These are phyloP conservation scores for Elsinoe fawcettii DNA, from an alignment of 2,329 filamentous ascomycete species.

Conservation along the genomic window DNA sequence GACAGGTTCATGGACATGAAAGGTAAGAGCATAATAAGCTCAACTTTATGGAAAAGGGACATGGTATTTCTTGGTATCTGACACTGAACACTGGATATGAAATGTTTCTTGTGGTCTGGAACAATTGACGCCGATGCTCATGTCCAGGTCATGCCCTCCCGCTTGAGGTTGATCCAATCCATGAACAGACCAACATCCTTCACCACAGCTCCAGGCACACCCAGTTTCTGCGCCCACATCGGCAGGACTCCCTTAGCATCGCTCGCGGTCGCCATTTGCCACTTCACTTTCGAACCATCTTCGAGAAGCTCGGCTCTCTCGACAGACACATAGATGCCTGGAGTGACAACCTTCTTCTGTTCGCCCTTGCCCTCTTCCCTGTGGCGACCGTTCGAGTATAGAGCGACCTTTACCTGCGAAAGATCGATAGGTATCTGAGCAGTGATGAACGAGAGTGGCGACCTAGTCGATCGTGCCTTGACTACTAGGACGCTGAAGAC, in stretches of 20 bases:
- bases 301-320: constrained; percentile 50
- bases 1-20: not conserved
- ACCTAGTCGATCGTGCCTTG: constrained; percentile 32
- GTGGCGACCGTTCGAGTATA: constrained; percentile 27
- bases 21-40: not conserved
- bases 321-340: constrained; percentile 57
- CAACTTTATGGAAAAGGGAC: too few relatives aligned
- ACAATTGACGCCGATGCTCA: too few relatives aligned
- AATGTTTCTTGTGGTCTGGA: too few relatives aligned
- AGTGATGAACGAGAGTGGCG: constrained; percentile 25
- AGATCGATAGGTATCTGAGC: constrained; percentile 34
- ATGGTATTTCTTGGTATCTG: too few relatives aligned
- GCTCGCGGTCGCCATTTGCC: constrained; percentile 70
- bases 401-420: constrained; percentile 27
- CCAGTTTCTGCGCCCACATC: constrained; percentile 56
- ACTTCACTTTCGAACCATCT: constrained; percentile 47
- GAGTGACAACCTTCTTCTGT: constrained; percentile 39
- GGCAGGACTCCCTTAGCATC: constrained; percentile 63
- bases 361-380: constrained; percentile 20
- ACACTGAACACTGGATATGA: too few relatives aligned
- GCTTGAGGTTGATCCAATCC: constrained; percentile 42
- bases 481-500: constrained; percentile 61
- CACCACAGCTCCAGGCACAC: constrained; percentile 54
- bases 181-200: constrained; percentile 67
- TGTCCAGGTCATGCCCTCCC: constrained; percentile 19